phyloP scores from a whole-genome alignment of 495 filamentous ascomycete genomes.

The Aspergillus nidulans region DNA sequence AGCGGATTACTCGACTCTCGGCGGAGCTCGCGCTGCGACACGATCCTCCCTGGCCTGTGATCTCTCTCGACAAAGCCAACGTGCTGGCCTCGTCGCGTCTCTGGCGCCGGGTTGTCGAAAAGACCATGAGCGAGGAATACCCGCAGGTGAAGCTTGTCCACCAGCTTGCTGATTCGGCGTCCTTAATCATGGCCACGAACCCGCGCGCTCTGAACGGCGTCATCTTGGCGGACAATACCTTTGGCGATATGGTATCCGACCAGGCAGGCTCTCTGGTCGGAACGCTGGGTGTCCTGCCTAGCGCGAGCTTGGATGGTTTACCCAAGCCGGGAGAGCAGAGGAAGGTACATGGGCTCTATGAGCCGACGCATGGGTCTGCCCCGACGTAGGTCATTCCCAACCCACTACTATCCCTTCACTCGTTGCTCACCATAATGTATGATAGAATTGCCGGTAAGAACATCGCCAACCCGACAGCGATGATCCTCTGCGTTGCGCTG shows the following conservation, averaged over 20 bases:
- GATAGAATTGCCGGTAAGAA: constrained; percentile 34
- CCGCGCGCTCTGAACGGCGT: constrained; percentile 47
- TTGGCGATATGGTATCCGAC: constrained; percentile 51
- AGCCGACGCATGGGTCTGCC: constrained; percentile 41
- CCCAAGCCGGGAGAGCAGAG: constrained; percentile 31
- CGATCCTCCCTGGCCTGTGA: constrained; percentile 41
- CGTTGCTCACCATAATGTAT: not conserved
- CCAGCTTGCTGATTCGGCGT: constrained; percentile 48
- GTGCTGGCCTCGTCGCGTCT: constrained; percentile 47
- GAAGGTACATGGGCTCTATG: constrained; percentile 27
- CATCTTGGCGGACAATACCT: constrained; percentile 48
- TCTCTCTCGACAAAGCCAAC: constrained; percentile 49
- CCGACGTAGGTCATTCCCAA: constrained; percentile 27
- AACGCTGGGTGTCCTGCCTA: constrained; percentile 45
- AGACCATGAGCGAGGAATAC: constrained; percentile 44
- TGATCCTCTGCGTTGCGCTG: constrained; percentile 84
- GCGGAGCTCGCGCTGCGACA: constrained; percentile 43
- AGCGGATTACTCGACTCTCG: constrained; percentile 44
- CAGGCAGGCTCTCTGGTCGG: constrained; percentile 46
- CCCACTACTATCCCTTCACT: not conserved
- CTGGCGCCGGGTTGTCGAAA: constrained; percentile 43
- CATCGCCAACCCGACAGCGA: constrained; percentile 64
- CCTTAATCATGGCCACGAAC: constrained; percentile 46
- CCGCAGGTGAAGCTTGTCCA: constrained; percentile 42
- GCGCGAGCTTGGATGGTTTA: constrained; percentile 46